Conservation (phyloP, 495 filamentous ascomycete genomes). For the Peziza echinospora region DNA sequence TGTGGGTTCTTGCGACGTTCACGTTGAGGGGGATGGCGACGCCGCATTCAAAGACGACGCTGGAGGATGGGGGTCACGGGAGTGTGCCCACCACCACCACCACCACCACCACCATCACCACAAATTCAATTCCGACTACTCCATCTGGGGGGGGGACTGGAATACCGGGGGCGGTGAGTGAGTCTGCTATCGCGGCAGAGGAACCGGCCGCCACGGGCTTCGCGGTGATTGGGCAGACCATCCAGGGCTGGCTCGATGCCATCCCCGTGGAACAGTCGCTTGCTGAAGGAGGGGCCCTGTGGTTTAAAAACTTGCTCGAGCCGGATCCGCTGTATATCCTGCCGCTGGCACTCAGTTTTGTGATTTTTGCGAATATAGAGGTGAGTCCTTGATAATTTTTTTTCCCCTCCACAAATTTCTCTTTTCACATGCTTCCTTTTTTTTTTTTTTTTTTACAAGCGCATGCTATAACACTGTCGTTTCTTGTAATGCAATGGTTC, state of each 20-base stretch:
- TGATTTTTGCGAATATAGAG: slow-evolving; percentile 26
- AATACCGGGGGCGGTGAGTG: slow-evolving; percentile 1
- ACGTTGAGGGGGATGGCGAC: neutral
- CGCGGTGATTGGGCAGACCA: slow-evolving; percentile 13
- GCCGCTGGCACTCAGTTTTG: slow-evolving; percentile 33
- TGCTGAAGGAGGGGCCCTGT: slow-evolving; percentile 43
- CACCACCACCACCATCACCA: slow-evolving; percentile 18
- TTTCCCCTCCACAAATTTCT: no score
- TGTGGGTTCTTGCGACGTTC: neutral
- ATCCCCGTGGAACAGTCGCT: neutral
- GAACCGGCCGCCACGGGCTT: neutral
- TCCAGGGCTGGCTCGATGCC: slow-evolving; percentile 33
- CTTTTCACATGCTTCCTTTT: no score
- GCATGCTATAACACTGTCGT: no score
- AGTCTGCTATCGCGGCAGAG: slow-evolving; percentile 1
- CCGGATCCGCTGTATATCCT: slow-evolving; percentile 49
- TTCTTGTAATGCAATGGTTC: no score
- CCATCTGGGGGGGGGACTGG: slow-evolving; percentile 14
- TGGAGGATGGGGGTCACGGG: no score
- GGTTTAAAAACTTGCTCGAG: slow-evolving; percentile 55
- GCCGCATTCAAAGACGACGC: no score
- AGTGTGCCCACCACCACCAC: no score
- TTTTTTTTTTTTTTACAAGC: no score
- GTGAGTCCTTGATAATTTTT: neutral
- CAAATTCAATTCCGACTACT: no score